phyloP scores from a whole-genome alignment of 192 early-diverging fungal genomes.

The Spizellomyces punctatus region DNA sequence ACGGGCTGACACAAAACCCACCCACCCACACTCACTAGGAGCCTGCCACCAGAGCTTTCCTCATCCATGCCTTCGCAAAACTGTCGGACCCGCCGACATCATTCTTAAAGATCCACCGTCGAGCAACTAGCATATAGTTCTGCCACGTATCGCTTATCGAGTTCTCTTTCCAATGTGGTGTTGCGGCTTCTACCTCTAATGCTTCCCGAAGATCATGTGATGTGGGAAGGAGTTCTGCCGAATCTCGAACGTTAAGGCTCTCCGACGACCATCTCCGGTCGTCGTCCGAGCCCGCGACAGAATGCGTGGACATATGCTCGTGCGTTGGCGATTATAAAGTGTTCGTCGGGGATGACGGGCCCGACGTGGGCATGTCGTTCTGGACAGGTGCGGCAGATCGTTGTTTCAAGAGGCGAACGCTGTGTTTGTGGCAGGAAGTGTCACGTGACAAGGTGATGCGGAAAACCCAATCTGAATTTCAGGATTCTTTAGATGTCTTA shows the following conservation, averaged over 20 bases:
- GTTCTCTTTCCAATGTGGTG: not conserved
- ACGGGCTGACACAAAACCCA: not conserved
- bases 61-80: not conserved
- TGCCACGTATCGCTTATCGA: not conserved
- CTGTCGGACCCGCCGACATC: not conserved
- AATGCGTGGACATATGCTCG: too few species aligned
- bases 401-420: too few species aligned
- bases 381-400: too few species aligned
- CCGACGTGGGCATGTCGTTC: too few species aligned
- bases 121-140: not conserved
- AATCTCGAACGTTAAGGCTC: conserved; percentile 1
- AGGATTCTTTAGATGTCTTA: too few species aligned
- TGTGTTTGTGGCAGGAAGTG: too few species aligned
- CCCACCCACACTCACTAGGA: conserved; percentile 20
- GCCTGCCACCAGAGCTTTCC: conserved; percentile 11
- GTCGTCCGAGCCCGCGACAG: not conserved
- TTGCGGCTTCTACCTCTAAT: not conserved
- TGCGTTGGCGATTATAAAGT: too few species aligned
- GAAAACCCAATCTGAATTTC: too few species aligned
- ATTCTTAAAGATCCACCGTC: conserved; percentile 1
- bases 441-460: too few species aligned
- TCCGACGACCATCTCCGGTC: conserved; percentile 9
- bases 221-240: conserved; percentile 7
- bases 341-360: too few species aligned
- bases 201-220: conserved; percentile 2